Evolutionary conservation across 2,329 filamentous ascomycete species (phyloP).

Genomic region (Dactylellina parvicollis): DNA sequence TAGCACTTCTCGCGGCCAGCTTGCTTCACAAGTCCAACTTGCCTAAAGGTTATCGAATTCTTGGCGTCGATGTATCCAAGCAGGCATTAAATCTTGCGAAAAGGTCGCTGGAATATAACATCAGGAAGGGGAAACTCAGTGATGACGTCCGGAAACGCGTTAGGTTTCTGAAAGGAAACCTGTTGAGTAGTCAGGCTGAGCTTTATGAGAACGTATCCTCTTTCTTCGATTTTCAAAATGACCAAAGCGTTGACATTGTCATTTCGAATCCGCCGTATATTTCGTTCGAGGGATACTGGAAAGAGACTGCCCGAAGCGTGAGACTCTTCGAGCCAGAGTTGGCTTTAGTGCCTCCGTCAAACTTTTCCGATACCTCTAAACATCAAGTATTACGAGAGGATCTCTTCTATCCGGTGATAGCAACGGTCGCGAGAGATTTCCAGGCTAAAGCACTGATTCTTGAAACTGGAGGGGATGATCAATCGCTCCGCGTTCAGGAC

Average conservation of each 20-base stretch:
- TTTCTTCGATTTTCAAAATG: conserved; percentile 38
- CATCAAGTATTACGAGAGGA: conserved; percentile 44
- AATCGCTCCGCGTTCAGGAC: conserved; percentile 54
- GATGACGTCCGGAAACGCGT: conserved; percentile 54
- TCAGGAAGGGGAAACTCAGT: conserved; percentile 56
- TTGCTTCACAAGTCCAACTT: conserved; percentile 63
- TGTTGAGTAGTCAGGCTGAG: conserved; percentile 60
- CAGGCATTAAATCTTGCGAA: conserved; percentile 73
- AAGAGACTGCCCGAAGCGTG: conserved; percentile 76
- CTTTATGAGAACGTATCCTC: conserved; percentile 64
- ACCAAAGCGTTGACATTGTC: conserved; percentile 69
- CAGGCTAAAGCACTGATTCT: conserved; percentile 52
- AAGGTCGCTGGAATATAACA: conserved; percentile 71
- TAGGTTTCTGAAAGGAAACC: conserved; percentile 64
- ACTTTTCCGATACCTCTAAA: background rate
- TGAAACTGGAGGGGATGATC: conserved; percentile 57
- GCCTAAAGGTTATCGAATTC: conserved; percentile 65
- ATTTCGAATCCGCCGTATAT: conserved; percentile 94
- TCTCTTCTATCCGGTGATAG: conserved; percentile 56
- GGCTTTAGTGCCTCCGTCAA: conserved; percentile 74
- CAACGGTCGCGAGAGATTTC: conserved; percentile 44
- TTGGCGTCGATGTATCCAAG: conserved; percentile 78
- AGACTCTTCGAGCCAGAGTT: conserved; percentile 81
- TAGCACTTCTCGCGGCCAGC: conserved; percentile 78
- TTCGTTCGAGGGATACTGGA: conserved; percentile 71